These are phyloP conservation scores for Pistacia integerrima DNA, from an alignment of 345 rosid genomes.

Conservation along the genomic window DNA sequence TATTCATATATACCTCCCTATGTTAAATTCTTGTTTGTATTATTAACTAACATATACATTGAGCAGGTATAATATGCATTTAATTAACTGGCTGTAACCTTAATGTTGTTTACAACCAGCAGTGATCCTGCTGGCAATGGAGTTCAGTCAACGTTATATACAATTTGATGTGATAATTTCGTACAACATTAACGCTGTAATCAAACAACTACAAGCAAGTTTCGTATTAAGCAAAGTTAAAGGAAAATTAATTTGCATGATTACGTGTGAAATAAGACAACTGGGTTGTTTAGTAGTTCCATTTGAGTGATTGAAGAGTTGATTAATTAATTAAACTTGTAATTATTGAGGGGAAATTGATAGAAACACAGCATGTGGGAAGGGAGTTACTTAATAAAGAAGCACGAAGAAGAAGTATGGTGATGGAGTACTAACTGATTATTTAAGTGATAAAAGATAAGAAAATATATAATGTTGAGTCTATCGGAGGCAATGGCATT, in stretches of 20 bases:
- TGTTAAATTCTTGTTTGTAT: no score
- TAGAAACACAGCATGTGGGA: slow-evolving; percentile 21
- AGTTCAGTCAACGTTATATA: slow-evolving; percentile 12
- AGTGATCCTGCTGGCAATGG: no score
- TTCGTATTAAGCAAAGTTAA: slow-evolving; percentile 18
- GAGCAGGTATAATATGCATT: no score
- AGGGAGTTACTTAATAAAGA: slow-evolving; percentile 17
- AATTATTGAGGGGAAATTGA: background rate
- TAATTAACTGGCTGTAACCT: no score
- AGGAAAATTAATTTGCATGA: background rate
- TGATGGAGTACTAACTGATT: slow-evolving; percentile 19
- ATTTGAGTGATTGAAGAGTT: slow-evolving; percentile 23
- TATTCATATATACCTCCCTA: no score
- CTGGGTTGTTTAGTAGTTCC: slow-evolving; percentile 13
- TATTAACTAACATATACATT: no score
- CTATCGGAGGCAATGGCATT: slow-evolving; percentile 41
- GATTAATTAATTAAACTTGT: slow-evolving; percentile 1
- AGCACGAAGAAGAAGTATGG: slow-evolving; percentile 4
- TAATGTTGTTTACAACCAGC: no score
- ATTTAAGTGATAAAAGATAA: slow-evolving; percentile 15
- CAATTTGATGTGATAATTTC: slow-evolving; percentile 9
- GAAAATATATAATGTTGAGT: slow-evolving; percentile 25
- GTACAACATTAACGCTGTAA: slow-evolving; percentile 2
- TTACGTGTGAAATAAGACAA: slow-evolving; percentile 16
- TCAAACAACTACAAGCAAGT: slow-evolving; percentile 9